Evolutionary conservation across 2,329 filamentous ascomycete genomes (phyloP).

Genomic region (Epichloe sp.): DNA sequence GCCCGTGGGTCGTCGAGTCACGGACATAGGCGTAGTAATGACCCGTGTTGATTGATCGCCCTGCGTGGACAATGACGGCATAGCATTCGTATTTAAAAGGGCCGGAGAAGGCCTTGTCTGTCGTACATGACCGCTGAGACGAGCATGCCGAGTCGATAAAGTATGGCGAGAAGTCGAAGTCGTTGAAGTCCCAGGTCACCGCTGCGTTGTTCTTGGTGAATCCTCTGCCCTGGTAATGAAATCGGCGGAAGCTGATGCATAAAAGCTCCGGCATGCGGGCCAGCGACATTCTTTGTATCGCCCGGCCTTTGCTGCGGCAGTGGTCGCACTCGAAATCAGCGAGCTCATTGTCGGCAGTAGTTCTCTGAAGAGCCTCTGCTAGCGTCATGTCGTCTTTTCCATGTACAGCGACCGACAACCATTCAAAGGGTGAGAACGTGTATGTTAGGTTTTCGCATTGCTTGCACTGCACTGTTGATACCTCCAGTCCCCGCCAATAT

Average conservation of each 20-base stretch:
- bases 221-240: constrained; percentile 23
- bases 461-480: constrained; percentile 57
- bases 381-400: constrained; percentile 22
- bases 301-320: constrained; percentile 55
- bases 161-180: constrained; percentile 41
- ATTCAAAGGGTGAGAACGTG: constrained; percentile 35
- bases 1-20: constrained; percentile 34
- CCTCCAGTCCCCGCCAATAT: constrained; percentile 67
- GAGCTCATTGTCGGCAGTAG: constrained; percentile 54
- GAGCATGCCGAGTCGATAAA: constrained; percentile 20
- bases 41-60: constrained; percentile 52
- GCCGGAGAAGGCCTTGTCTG: constrained; percentile 27
- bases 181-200: constrained; percentile 64
- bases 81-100: constrained; percentile 77
- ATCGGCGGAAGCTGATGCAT: constrained; percentile 60
- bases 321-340: constrained; percentile 60
- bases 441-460: constrained; percentile 36
- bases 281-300: constrained; percentile 58
- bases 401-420: constrained; percentile 34
- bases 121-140: constrained; percentile 12
- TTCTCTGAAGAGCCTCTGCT: constrained; percentile 55
- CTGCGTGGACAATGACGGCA: constrained; percentile 67
- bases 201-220: constrained; percentile 55
- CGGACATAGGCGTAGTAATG: constrained; percentile 69
- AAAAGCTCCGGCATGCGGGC: constrained; percentile 69